Evolutionary conservation across 371 early-diverging fungal genomes (phyloP), one percentile per base, ranked within the genome.

Genomic region (Mortierella sp.): DNA sequence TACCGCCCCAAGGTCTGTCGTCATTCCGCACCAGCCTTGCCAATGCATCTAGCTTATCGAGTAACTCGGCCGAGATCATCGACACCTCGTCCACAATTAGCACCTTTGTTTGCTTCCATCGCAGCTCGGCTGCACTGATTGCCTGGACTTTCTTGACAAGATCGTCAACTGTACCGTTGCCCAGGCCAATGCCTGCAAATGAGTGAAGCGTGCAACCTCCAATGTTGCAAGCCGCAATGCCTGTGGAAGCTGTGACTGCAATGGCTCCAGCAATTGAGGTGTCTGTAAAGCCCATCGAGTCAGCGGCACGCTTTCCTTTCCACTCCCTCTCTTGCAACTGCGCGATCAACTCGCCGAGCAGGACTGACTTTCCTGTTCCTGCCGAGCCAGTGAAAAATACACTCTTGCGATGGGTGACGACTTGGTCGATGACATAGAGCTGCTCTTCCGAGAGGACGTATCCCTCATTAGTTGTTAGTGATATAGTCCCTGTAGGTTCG

Each of bases 141-240:
- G 24, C 23, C 30, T 6, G 28, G 44, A 64, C 58, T 34, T 57
- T 63, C 4, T 19, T 46, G 23, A 52, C 9, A 30, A 68, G 23
- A 9, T 39, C 56, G 8, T 42, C 21, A 14, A 48, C 11, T 2
- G 66, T 11, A 8, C 59, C 76, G 1, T 48, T 46, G 7, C 80
- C 78, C 6, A 71, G 59, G 8, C 84, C 83, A 14, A 87, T 47
- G 12, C 86, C 85, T 14, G 84, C 81, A 71, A 86, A 88, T 0
- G 86, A 83, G 62, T 89, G 87, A 3, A 91, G 58, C 0, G 92
- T 91, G 7, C 64, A 64, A 8, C 92, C 92, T 19, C 72, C 72
- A 51, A 91, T 83, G 55, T 81, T 70, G 8, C 80, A 66, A 7
- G 83, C 83, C 0, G 83, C 83, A 26, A 82, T 71, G 0, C 83